These are phyloP conservation scores for Apiospora aurea DNA, from an alignment of 2,329 filamentous ascomycete species.

Conservation along the genomic window DNA sequence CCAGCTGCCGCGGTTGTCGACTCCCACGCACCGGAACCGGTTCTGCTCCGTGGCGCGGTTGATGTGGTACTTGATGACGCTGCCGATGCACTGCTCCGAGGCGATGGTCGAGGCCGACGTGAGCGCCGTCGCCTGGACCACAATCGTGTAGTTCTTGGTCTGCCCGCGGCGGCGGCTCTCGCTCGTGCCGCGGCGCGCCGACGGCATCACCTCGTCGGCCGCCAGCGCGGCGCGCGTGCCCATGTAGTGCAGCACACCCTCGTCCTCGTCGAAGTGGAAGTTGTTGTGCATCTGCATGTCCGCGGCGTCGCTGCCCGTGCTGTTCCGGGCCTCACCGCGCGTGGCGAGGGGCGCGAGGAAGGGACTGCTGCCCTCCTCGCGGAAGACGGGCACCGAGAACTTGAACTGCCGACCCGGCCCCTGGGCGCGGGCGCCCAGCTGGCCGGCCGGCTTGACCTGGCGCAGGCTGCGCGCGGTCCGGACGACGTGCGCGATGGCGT, in stretches of 20 bases:
- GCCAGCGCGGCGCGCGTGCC: not conserved
- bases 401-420: not conserved
- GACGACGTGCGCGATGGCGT: not conserved
- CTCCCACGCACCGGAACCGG: not conserved
- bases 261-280: not conserved
- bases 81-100: not conserved
- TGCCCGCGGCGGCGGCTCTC: not conserved
- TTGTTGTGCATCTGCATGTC: not conserved
- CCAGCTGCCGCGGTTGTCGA: conserved; percentile 9
- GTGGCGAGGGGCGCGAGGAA: not conserved
- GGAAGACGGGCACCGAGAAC: not conserved
- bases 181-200: not conserved
- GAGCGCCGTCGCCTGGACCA: not conserved
- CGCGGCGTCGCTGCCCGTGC: not conserved
- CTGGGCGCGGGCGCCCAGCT: not conserved
- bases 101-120: not conserved
- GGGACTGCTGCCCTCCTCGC: not conserved
- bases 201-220: not conserved
- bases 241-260: not conserved
- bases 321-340: too few relatives aligned
- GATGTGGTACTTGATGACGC: not conserved
- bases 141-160: conserved; percentile 1
- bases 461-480: not conserved
- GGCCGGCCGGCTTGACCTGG: not conserved
- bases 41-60: not conserved